Base-by-base conservation (phyloP, 257 asterid species). In the Gentiana macrophylla region DNA sequence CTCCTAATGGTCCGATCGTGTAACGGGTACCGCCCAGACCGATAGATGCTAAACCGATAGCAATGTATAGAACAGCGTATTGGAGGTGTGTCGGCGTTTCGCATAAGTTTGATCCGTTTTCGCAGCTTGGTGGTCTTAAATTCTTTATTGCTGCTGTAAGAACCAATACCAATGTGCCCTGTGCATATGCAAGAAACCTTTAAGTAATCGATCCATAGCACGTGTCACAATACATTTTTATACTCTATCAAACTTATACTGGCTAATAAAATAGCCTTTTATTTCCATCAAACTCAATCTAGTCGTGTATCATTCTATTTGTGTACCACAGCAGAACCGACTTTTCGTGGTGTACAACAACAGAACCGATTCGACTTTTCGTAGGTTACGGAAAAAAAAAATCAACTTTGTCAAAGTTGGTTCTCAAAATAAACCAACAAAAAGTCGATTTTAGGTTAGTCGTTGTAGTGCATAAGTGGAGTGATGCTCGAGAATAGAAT, bases 1-100 rank as follows among this genome's bases (percentile, higher is more conserved):
- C 79, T 37, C 79, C 79, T 73, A 74, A 45, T 46, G 79, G 49
- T 33, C 63, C 70, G 12, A 70, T 46, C 1, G 76, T 74, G 67
- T 50, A 74, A 32, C 76, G 73, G 12, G 73, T 62, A 9, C 79
- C 79, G 1, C 65, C 76, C 12, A 69, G 10, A 7, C 79, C 79
- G 12, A 70, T 5, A 11, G 70, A 62, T 36, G 67, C 73, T 10
- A 74, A 61, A 2, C 38, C 70, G 8, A 74, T 11, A 49, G 65
- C 73, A 13, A 55, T 48, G 24, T 74, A 70, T 4, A 74, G 46
- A 13, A 63, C 63, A 34, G 62, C 68, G 11, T 44, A 45, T 57
- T 74, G 79, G 57, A 51, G 35, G 8, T 43, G 59, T 45, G 73
- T 62, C 6, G 79, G 73, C 43, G 8, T 6, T 2, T 11, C 33